Base-by-base conservation (phyloP, 768 basidiomycete species). In the Butyriboletus loyo region DNA sequence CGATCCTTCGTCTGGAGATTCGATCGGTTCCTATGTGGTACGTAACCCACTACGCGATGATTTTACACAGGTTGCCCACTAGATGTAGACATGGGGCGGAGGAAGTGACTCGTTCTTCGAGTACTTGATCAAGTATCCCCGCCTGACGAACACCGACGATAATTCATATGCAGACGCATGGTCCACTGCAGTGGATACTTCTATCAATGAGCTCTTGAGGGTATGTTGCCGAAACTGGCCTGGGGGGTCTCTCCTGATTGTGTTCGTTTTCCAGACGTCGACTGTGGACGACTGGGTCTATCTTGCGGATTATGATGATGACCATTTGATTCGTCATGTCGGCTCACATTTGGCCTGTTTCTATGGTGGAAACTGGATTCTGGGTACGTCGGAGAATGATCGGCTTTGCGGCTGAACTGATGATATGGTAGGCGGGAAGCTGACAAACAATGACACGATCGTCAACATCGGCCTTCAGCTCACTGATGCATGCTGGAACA, bases 61-160 rank as follows among this genome's bases (percentile, higher is more conserved):
- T 42, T 30, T 25, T 10, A 11, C 34, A 10, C n/a, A 19, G 41
- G 7, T 37, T 35, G 15, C 37, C 11, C 15, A 58, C 34, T 7
- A 30, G 34, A 27, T 39, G 31, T 40, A 87, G 87, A 80, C 84
- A n/a, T 89, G 81, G 81, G 80, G 81, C 1, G 72, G 82, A 43
- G 86, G 85, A 27, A 83, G 81, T 0, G 88, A 89, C 67, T 87
- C 85, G 52, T 90, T 83, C 70, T 84, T 86, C 54, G 88, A 90
- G 64, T 89, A 89, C 59, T 74, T 88, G 50, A 82, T 88, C 75
- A 90, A 90, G 62, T 73, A 80, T 42, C 49, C 88, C 4, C 84
- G 86, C 25, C 73, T 89, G 21, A 80, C 82, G 10, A 86, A 87
- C 69, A 85, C 84, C 15, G 59, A 81, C 50, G 78, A 89, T 64